phyloP scores from a whole-genome alignment of 257 asterid species.

The Haberlea rhodopensis region DNA sequence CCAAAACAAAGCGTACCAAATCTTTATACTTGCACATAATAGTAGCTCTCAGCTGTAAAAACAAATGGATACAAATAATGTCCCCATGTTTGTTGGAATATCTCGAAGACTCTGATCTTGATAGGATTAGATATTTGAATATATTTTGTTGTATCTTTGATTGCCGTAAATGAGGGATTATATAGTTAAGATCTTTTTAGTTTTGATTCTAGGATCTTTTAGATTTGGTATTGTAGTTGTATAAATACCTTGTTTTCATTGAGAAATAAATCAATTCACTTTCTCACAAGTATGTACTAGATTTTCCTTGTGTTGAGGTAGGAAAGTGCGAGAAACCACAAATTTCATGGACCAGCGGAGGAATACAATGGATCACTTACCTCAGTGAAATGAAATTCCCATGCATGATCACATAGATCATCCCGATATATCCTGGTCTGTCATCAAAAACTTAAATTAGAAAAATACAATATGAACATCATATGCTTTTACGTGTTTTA shows the following conservation, averaged over 20 bases:
- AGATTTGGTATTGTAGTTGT: no score
- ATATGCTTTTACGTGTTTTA: neutral
- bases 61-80: neutral
- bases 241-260: no score
- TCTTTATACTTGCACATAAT: neutral
- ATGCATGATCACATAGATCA: constrained; percentile 68
- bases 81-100: neutral
- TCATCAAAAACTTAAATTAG: constrained; percentile 28
- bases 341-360: neutral
- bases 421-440: constrained; percentile 64
- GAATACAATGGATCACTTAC: constrained; percentile 30
- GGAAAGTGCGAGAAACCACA: no score
- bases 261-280: no score
- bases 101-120: no score
- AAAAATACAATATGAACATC: constrained; percentile 18
- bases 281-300: neutral
- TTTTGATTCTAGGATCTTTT: no score
- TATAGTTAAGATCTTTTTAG: no score
- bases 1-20: no score
- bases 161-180: no score
- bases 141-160: no score
- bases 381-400: constrained; percentile 78
- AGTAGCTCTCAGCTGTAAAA: neutral
- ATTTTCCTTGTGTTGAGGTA: no score
- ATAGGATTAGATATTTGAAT: no score